Conservation (phyloP, 1,139 yeast species). For the Suhomyces coccinellae region DNA sequence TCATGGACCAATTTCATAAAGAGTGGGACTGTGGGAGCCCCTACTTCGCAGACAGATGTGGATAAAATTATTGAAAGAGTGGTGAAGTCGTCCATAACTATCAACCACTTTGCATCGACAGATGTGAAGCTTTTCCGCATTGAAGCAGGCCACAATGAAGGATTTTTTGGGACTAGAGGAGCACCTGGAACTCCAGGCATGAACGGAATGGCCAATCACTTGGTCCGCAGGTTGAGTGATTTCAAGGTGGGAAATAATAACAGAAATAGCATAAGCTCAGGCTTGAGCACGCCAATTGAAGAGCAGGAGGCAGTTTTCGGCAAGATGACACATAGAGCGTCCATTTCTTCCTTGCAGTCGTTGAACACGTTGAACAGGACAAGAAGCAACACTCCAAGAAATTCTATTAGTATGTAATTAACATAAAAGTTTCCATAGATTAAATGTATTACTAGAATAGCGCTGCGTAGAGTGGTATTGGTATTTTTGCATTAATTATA, state of each 20-base stretch:
- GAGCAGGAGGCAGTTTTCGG: conserved; percentile 29
- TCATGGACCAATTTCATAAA: conserved; percentile 39
- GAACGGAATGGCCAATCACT: conserved; percentile 47
- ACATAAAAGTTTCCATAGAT: too few relatives aligned
- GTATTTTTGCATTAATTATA: too few relatives aligned
- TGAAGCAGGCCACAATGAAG: conserved; percentile 39
- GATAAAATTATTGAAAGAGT: conserved; percentile 22
- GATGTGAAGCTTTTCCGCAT: conserved; percentile 60
- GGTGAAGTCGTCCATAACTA: conserved; percentile 27
- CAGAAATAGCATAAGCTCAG: conserved; percentile 28
- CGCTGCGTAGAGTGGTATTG: too few relatives aligned
- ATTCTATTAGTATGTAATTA: conserved; percentile 31
- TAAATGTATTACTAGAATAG: too few relatives aligned
- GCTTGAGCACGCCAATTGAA: conserved; percentile 31
- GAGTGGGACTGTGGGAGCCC: conserved; percentile 12
- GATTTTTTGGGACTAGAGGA: conserved; percentile 33
- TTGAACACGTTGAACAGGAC: conserved; percentile 44
- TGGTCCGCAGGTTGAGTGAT: conserved; percentile 51
- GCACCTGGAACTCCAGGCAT: conserved; percentile 34
- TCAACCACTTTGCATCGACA: conserved; percentile 66
- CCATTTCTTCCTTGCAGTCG: conserved; percentile 44
- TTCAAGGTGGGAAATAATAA: conserved; percentile 32
- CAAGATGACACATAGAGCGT: conserved; percentile 25
- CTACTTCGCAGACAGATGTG: conserved; percentile 9
- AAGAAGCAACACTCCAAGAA: conserved; percentile 41